These are phyloP conservation scores for Yamadazyma spencermartinsiae DNA, from an alignment of 1,139 yeast species.

Conservation along the genomic window DNA sequence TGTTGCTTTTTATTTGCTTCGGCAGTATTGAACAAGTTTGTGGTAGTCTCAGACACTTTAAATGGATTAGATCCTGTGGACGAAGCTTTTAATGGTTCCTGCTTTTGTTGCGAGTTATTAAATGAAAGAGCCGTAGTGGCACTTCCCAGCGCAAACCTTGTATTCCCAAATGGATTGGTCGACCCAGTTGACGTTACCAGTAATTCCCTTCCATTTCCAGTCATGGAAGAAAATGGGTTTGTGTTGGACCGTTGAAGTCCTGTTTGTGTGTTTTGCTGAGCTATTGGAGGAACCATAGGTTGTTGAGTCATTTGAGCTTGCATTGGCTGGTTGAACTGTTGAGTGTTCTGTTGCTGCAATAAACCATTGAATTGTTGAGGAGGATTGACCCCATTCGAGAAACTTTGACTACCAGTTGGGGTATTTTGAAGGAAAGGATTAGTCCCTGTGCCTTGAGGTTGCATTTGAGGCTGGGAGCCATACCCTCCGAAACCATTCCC, in stretches of 20 bases:
- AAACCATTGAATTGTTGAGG: constrained; percentile 18
- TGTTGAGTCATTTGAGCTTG: constrained; percentile 17
- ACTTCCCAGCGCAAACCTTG: constrained; percentile 37
- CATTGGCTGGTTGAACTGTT: constrained; percentile 13
- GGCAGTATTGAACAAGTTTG: constrained; percentile 32
- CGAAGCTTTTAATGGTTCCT: constrained; percentile 25
- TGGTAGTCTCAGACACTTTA: constrained; percentile 40
- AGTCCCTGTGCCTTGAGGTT: constrained; percentile 23
- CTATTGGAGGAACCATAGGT: constrained; percentile 7
- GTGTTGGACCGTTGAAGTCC: constrained; percentile 33
- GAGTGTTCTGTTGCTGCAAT: constrained; percentile 20
- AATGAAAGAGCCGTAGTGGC: constrained; percentile 40
- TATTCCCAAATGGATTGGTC: constrained; percentile 53
- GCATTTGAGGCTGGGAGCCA: constrained; percentile 27
- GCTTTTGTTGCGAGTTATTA: constrained; percentile 18
- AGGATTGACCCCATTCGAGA: neutral
- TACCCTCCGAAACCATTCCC: constrained; percentile 64
- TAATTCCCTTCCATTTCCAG: constrained; percentile 11
- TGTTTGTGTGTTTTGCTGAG: constrained; percentile 20
- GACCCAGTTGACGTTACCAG: constrained; percentile 6
- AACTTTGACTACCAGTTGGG: constrained; percentile 9
- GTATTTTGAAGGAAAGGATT: constrained; percentile 27
- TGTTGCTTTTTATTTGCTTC: constrained; percentile 21
- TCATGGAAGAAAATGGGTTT: constrained; percentile 41
- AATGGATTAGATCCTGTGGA: constrained; percentile 51